Base-by-base conservation (phyloP, 257 asterid species). In the Solanum chaucha region DNA sequence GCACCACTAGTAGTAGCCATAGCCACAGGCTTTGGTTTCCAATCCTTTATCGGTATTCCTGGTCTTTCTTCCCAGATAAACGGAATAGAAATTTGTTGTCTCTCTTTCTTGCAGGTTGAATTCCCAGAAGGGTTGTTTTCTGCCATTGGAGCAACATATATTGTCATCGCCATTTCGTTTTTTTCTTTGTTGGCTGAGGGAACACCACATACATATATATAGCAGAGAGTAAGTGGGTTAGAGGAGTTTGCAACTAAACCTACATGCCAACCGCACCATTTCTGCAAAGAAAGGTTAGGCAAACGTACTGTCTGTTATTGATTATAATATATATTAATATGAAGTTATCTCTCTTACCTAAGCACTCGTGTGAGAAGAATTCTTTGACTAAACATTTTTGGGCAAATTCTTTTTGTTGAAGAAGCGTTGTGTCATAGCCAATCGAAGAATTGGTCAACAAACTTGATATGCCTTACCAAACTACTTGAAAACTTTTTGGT, bases 21-120 rank as follows among this genome's bases (percentile, higher is more conserved):
- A 81, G 30, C 85, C 0, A 10, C 8, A 48, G 85, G 85, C 85
- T 30, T 81, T 12, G 95, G 95, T 80, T 92, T 94, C 98, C 99
- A 96, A 82, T 94, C 94, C 88, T 90, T 94, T 89, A 93, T 95
- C 26, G 98, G 97, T 28, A 81, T 87, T 15, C 99, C 99, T 12
- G 98, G 99, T 86, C 78, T 89, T 70, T 89, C 95, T 90, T 96
- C 99, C 99, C 99, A 96, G 46, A 94, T 36, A 87, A 95, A 95
- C 35, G 98, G 98, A 51, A 96, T 86, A 48, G 98, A 95, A 88
- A 96, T 94, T 38, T 92, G 86, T 83, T 92, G 98, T 71, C 90
- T 91, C 19, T 90, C 93, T 91, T 93, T 91, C 92, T 89, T 94
- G 85, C 84, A 87, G 41, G 90, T 92, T 59, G 89, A 87, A 77